A percentile compares a stretch with the other conserved stretches of the same genome.
Evolutionary conservation across 306 rosid genomes (phyloP).

Genomic region (Begonia fuchsioides): DNA sequence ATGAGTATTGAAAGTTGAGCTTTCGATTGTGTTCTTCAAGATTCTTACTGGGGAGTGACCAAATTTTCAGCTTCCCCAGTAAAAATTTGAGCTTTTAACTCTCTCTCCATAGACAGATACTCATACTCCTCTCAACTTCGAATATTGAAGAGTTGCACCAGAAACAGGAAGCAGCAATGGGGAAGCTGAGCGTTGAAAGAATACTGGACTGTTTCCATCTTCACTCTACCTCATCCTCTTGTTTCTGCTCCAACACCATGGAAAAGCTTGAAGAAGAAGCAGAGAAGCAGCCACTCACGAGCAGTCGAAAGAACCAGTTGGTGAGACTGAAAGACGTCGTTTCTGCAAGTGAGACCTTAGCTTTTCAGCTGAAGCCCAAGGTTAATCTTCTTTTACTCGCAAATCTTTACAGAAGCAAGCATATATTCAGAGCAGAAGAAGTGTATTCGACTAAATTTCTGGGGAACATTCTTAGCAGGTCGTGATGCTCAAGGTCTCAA

Average conservation of each 20-base stretch:
- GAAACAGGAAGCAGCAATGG: slow-evolving; percentile 25
- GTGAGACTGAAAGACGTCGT: slow-evolving; percentile 50
- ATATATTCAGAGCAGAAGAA: too few relatives aligned
- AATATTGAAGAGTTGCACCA: too few relatives aligned
- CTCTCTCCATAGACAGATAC: too few relatives aligned
- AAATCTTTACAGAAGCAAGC: background rate
- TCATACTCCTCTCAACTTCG: too few relatives aligned
- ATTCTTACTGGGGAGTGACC: too few relatives aligned
- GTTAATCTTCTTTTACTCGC: background rate
- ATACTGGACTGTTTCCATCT: slow-evolving; percentile 39
- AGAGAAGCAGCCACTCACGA: slow-evolving; percentile 37
- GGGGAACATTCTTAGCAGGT: slow-evolving; percentile 18
- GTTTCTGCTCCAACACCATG: slow-evolving; percentile 46
- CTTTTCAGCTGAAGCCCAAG: slow-evolving; percentile 4
- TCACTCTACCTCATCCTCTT: slow-evolving; percentile 34
- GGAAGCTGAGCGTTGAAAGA: slow-evolving; percentile 41
- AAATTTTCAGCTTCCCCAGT: too few relatives aligned
- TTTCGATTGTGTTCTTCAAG: too few relatives aligned
- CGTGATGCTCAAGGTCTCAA: slow-evolving; percentile 67
- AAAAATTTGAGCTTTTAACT: too few relatives aligned
- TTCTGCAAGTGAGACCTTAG: slow-evolving; percentile 48
- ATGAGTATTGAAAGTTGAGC: too few relatives aligned
- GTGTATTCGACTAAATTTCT: too few relatives aligned
- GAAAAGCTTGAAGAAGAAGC: slow-evolving; percentile 33
- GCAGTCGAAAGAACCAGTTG: slow-evolving; percentile 20